Conservation (phyloP, 106 monocot genomes). For the Chionographis japonica region DNA sequence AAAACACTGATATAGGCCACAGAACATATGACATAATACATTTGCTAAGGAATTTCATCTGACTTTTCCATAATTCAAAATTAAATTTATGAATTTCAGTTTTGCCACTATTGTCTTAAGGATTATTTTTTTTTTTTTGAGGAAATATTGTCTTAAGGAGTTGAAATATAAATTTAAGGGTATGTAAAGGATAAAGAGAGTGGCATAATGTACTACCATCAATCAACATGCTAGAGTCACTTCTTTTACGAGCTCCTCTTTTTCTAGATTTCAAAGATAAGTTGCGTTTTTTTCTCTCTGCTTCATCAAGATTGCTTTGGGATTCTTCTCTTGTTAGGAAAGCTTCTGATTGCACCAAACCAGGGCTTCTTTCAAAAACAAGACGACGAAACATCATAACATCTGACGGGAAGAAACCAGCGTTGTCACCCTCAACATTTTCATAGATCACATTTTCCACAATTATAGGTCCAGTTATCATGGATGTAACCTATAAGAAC, state of each 20-base stretch:
- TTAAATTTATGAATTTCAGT: no score
- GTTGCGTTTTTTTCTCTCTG: conserved; percentile 28
- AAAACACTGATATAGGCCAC: no score
- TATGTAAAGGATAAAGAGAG: no score
- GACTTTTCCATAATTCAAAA: no score
- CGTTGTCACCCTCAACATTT: conserved; percentile 26
- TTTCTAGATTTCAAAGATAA: conserved; percentile 40
- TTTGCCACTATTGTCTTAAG: no score
- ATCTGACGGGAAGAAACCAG: conserved; percentile 11
- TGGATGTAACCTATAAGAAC: conserved; percentile 62
- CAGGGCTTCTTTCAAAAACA: conserved; percentile 82
- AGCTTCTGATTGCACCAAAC: conserved; percentile 93
- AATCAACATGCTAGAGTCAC: neutral
- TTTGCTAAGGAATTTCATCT: no score
- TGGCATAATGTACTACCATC: conserved; percentile 17
- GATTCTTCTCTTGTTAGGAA: conserved; percentile 37
- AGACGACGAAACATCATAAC: conserved; percentile 67
- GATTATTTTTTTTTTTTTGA: no score
- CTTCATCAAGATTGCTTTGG: conserved; percentile 8
- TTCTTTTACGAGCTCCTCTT: conserved; percentile 46
- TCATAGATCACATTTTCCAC: conserved; percentile 93
- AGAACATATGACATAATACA: no score
- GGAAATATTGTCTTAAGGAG: no score
- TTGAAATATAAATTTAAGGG: no score
- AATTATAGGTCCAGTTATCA: conserved; percentile 72